Base-by-base conservation (phyloP, 371 early-diverging fungal genomes). In the Phascolomyces articulosus region DNA sequence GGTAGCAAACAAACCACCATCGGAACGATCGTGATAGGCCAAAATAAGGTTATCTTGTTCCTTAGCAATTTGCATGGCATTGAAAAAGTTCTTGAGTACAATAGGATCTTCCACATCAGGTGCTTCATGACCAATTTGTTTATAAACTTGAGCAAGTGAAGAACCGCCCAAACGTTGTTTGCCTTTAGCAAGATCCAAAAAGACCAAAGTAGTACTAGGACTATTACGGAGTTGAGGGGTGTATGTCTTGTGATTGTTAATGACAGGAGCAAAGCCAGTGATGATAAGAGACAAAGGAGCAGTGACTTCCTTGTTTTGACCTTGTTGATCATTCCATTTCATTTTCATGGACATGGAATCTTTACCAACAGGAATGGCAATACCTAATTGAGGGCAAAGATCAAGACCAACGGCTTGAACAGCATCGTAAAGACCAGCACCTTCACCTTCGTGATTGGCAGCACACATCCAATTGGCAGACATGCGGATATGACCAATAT, bases 301-400 rank as follows among this genome's bases (percentile, higher is more conserved):
- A 4, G 92, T 92, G 13, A 97, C 95, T 40, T 83, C 79, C 38
- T 84, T 80, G 34, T 77, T 63, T 48, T 76, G 72, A n/a, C 73
- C 84, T 20, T 73, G 60, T 15, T 79, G 79, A 11, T 79, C 79
- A 11, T 79, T 77, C 96, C 96, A 96, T 67, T 89, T 89, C 85
- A 96, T 93, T 85, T 95, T 94, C 98, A 98, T 98, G 29, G 95
- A 94, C 97, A 97, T 95, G 18, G 97, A 97, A 79, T 98, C 98
- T 84, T 98, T 97, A 67, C 98, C 98, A 21, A 98, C 98, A 6
- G 98, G 98, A 66, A 98, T 92, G 53, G 94, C 90, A 72, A 98
- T 87, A 34, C 95, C 96, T 20, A 98, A 85, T 38, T 83, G 83
- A 34, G 95, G 96, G 77, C 98, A 97, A 54, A 97, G 82, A 53